These are phyloP conservation scores for Clitocybe nebularis DNA, from an alignment of 1,284 basidiomycete species.

Conservation along the genomic window DNA sequence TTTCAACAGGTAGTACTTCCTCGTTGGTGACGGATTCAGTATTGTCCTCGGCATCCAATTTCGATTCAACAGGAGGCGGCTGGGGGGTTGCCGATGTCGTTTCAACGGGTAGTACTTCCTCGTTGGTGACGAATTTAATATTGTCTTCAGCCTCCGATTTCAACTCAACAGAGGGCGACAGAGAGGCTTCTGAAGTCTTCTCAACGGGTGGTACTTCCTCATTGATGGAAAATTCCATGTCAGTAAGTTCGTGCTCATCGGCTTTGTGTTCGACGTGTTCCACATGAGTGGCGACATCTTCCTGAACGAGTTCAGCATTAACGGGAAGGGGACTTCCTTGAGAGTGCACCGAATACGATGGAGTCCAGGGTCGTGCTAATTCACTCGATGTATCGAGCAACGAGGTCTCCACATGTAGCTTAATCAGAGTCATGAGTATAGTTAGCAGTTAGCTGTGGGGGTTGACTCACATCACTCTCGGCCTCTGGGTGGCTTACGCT, in stretches of 20 bases:
- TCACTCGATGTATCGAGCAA: slow-evolving; percentile 11
- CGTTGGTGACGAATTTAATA: slow-evolving; percentile 13
- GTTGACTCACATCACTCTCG: no score
- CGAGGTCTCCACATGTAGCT: slow-evolving; percentile 9
- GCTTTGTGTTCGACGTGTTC: neutral
- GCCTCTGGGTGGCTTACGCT: neutral
- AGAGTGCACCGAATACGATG: slow-evolving; percentile 28
- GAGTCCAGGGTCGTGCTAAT: slow-evolving; percentile 23
- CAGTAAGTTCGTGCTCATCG: slow-evolving; percentile 8
- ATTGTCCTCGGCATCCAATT: neutral
- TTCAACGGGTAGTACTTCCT: no score
- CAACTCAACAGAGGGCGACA: neutral
- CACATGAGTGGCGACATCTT: neutral
- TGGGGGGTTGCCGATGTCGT: no score
- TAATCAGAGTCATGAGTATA: neutral
- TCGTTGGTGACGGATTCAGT: neutral
- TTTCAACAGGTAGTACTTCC: neutral
- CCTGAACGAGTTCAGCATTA: slow-evolving; percentile 10
- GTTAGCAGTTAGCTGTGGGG: no score
- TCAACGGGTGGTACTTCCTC: slow-evolving; percentile 11
- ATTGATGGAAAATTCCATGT: slow-evolving; percentile 13
- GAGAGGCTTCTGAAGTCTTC: no score
- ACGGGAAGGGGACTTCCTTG: slow-evolving; percentile 23
- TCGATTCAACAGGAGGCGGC: neutral
- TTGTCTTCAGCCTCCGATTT: neutral